Evolutionary conservation across 2,329 filamentous ascomycete species (phyloP).

Genomic region (Nemania serpens): DNA sequence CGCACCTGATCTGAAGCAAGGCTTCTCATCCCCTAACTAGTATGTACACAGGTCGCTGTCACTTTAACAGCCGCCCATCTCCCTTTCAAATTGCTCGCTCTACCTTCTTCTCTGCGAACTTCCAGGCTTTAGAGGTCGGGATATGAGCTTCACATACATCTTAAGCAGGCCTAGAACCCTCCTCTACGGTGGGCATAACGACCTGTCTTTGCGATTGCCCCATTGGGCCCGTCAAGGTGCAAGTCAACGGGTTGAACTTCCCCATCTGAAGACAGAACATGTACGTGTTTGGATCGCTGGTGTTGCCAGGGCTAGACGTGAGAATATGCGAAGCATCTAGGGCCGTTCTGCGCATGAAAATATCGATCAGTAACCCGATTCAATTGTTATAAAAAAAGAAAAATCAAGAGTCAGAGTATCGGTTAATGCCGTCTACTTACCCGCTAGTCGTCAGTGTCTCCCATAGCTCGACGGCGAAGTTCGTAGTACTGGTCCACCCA

Average conservation of each 20-base stretch:
- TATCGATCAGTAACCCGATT: constrained; percentile 19
- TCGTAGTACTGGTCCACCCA: constrained; percentile 31
- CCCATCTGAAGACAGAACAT: constrained; percentile 36
- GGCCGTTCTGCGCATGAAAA: constrained; percentile 24
- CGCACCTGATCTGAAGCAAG: no score
- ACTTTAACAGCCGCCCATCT: no score
- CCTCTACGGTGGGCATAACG: constrained; percentile 27
- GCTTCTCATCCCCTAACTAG: no score
- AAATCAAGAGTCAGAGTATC: no score
- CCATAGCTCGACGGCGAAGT: constrained; percentile 33
- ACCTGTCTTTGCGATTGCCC: constrained; percentile 22
- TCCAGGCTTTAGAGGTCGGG: background rate
- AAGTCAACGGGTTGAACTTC: constrained; percentile 36
- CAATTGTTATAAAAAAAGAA: background rate
- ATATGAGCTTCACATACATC: background rate
- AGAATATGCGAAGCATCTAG: constrained; percentile 31
- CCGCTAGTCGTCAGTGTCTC: constrained; percentile 26
- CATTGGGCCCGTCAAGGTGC: constrained; percentile 29
- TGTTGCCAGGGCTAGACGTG: constrained; percentile 24
- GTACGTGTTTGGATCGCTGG: constrained; percentile 32
- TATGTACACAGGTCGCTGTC: no score
- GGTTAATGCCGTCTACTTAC: constrained; percentile 23
- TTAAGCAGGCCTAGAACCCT: constrained; percentile 28
- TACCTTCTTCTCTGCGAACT: background rate
- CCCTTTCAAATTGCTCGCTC: background rate